These are phyloP conservation scores for Sporisorium exsertum DNA, from an alignment of 1,284 basidiomycete genomes.

Conservation along the genomic window DNA sequence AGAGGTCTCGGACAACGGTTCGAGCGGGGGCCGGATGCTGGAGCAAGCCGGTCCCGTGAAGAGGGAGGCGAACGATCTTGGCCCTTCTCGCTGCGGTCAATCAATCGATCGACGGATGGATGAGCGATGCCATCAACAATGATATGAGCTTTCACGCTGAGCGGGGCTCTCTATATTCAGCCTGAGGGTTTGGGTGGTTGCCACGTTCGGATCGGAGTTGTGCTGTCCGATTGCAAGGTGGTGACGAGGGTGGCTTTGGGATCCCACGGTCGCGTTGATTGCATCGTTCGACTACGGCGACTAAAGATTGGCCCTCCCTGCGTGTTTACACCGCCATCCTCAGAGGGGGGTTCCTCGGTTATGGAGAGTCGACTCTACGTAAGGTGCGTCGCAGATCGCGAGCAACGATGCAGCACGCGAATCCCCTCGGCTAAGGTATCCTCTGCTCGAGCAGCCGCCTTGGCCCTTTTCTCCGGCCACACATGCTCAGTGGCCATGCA, in stretches of 20 bases:
- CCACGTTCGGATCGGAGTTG: background rate
- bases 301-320: background rate
- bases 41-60: background rate
- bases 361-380: background rate
- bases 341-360: background rate
- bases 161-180: background rate
- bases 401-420: background rate
- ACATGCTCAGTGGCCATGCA: background rate
- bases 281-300: background rate
- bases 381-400: background rate
- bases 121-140: background rate
- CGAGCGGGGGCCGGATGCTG: background rate
- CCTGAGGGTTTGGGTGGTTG: background rate
- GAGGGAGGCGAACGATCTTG: background rate
- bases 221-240: background rate
- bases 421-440: conserved; percentile 9
- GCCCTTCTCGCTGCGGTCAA: background rate
- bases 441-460: background rate
- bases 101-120: background rate
- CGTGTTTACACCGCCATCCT: background rate
- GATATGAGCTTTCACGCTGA: background rate
- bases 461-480: background rate
- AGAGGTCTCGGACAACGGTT: too few species aligned
- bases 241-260: conserved; percentile 5
- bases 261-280: background rate